A percentile compares a stretch with the other conserved stretches of the same genome.
Evolutionary conservation across 2,329 filamentous ascomycete genomes (phyloP).

Genomic region (Tolypocladium tropicale): DNA sequence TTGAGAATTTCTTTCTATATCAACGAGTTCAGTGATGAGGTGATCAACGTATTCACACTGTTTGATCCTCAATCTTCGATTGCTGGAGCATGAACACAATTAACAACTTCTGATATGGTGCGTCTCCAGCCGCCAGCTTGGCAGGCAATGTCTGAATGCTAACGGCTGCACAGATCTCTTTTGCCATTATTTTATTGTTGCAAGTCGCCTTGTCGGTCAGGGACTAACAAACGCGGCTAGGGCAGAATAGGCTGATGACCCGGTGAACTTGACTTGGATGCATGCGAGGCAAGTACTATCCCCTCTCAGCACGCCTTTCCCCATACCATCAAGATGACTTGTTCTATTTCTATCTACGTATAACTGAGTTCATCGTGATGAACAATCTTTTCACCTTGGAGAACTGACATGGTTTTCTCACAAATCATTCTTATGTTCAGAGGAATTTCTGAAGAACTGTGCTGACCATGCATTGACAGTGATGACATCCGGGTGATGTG

Average conservation of each 20-base stretch:
- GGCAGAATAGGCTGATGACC: not conserved
- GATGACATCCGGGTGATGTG: not conserved
- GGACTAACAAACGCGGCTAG: slow-evolving; percentile 1
- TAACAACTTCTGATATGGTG: slow-evolving; percentile 43
- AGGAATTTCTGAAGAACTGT: not conserved
- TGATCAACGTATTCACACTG: slow-evolving; percentile 47
- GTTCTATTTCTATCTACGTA: slow-evolving; percentile 29
- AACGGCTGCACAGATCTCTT: not conserved
- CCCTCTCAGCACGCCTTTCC: not conserved
- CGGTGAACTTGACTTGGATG: not conserved
- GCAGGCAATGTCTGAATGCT: not conserved
- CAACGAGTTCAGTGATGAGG: slow-evolving; percentile 32
- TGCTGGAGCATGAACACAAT: slow-evolving; percentile 40
- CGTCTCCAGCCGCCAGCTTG: slow-evolving; percentile 5
- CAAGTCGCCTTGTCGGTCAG: not conserved
- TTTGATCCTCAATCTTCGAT: slow-evolving; percentile 36
- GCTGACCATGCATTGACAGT: not conserved
- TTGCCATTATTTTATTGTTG: not conserved
- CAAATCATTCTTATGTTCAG: not conserved
- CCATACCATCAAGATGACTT: slow-evolving; percentile 38
- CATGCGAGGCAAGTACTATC: not conserved
- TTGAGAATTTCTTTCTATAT: slow-evolving; percentile 4
- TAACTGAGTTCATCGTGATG: slow-evolving; percentile 47
- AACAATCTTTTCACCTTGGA: slow-evolving; percentile 49
- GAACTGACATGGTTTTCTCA: slow-evolving; percentile 37